Evolutionary conservation across 345 rosid genomes (phyloP).

Genomic region (Dovyalis caffra): DNA sequence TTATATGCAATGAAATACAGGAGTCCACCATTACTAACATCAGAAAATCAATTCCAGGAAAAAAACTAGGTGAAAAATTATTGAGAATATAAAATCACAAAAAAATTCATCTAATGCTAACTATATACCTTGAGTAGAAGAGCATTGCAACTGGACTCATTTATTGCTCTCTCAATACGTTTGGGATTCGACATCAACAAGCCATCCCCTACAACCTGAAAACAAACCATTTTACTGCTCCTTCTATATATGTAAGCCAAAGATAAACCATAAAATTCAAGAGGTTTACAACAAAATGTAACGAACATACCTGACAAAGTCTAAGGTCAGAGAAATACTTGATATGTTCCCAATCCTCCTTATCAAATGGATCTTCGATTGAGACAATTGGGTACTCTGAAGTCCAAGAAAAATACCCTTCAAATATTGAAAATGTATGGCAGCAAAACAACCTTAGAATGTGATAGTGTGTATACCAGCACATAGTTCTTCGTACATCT

Average conservation of each 20-base stretch:
- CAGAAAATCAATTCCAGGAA: background rate
- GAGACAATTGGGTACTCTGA: slow-evolving; percentile 81
- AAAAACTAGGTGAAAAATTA: background rate
- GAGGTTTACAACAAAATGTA: background rate
- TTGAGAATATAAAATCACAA: background rate
- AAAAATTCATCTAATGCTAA: slow-evolving; percentile 9
- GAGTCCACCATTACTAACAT: background rate
- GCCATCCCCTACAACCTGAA: slow-evolving; percentile 91
- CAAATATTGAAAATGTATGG: slow-evolving; percentile 14
- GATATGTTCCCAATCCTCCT: slow-evolving; percentile 95
- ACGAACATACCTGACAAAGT: slow-evolving; percentile 78
- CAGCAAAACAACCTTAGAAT: background rate
- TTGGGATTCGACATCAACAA: slow-evolving; percentile 84
- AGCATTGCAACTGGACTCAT: slow-evolving; percentile 80
- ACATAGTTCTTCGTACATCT: slow-evolving; percentile 85
- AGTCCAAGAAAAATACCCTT: slow-evolving; percentile 13
- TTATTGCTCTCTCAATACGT: slow-evolving; percentile 75
- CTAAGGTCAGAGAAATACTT: slow-evolving; percentile 70
- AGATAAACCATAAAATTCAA: slow-evolving; percentile 1
- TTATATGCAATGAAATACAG: background rate
- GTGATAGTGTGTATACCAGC: slow-evolving; percentile 43
- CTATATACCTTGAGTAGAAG: slow-evolving; percentile 84
- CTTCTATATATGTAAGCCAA: background rate
- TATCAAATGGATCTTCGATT: slow-evolving; percentile 97
- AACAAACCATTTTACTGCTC: slow-evolving; percentile 7